Base-by-base conservation (phyloP, 192 early-diverging fungal species). In the Phlyctochytrium arcticum region DNA sequence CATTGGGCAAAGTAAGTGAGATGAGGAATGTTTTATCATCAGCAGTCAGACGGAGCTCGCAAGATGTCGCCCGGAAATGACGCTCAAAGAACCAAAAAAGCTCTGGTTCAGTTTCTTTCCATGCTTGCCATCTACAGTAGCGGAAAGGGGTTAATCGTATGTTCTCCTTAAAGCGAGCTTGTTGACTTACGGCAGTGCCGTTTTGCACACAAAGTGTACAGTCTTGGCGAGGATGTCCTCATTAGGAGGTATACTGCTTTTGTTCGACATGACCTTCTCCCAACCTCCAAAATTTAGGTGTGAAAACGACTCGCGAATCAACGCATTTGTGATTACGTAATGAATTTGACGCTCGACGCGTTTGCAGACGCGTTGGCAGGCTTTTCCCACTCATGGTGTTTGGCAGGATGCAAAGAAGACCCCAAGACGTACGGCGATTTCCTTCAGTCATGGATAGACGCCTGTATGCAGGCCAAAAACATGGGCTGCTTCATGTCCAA, bases 31-130 rank as follows among this genome's bases (percentile, higher is more conserved):
- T 42, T 39, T 82, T 73, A 48, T 83, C 75, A 42, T 83, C 81
- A 1, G 74, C 80, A 4, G 81, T 78, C 12, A 79, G 68, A 34
- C 65, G 62, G 26, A 78, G 36, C 7, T 60, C 39, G 47, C 71
- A 59, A 23, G 60, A 70, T 9, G 46, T 64, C 0, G 69, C 75
- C 42, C 59, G 31, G 46, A 76, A 83, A 54, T 71, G 71, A 9
- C 77, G 73, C 51, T 83, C 81, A 34, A 83, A 69, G 59, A 83
- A 68, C 68, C 66, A 75, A 27, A 56, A 73, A 37, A 77, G 60
- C 42, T 73, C 71, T 17, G 75, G 75, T 42, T 77, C 75, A 6
- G 71, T 73, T 60, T 73, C 71, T 56, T 77, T 77, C 75, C 75
- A 77, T 36, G 70, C 44, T 32, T 74, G 72, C 72, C 72, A 74